Evolutionary conservation across 345 rosid species (phyloP).

Genomic region (Heritiera fomes): DNA sequence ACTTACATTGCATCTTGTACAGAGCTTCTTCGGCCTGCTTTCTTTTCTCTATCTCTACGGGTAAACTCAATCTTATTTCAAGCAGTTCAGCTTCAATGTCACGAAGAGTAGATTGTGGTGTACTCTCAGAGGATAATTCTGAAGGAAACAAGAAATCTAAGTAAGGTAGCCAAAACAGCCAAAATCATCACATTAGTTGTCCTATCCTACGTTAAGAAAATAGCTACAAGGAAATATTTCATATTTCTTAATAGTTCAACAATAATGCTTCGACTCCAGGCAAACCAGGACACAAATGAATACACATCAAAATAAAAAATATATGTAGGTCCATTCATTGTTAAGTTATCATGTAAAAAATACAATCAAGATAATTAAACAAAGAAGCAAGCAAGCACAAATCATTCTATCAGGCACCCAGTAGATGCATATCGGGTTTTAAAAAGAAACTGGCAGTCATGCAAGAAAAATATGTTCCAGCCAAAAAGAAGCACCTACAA

Average conservation of each 20-base stretch:
- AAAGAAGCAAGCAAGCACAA: not conserved
- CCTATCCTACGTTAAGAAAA: not conserved
- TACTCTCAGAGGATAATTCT: constrained; percentile 70
- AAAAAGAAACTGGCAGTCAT: not conserved
- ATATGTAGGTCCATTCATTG: not conserved
- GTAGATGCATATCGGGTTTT: not conserved
- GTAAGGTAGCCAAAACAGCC: not conserved
- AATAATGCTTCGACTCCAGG: not conserved
- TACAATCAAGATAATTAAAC: too few relatives aligned
- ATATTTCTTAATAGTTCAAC: not conserved
- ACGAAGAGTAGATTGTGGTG: constrained; percentile 38
- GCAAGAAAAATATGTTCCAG: not conserved
- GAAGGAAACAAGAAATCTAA: constrained; percentile 22
- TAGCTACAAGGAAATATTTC: not conserved
- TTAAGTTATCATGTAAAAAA: too few relatives aligned
- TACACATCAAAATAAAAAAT: not conserved
- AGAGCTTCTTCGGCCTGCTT: constrained; percentile 75
- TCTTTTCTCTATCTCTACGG: constrained; percentile 71
- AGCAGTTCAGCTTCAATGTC: constrained; percentile 54
- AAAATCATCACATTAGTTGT: not conserved
- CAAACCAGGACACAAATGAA: not conserved
- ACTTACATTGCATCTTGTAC: constrained; percentile 45
- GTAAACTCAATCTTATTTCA: constrained; percentile 56
- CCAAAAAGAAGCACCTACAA: not conserved
- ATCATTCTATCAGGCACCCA: not conserved